A percentile compares a stretch with the other conserved stretches of the same genome.
phyloP scores from a whole-genome alignment of 2,329 filamentous ascomycete species.

The Colletotrichum sp. region DNA sequence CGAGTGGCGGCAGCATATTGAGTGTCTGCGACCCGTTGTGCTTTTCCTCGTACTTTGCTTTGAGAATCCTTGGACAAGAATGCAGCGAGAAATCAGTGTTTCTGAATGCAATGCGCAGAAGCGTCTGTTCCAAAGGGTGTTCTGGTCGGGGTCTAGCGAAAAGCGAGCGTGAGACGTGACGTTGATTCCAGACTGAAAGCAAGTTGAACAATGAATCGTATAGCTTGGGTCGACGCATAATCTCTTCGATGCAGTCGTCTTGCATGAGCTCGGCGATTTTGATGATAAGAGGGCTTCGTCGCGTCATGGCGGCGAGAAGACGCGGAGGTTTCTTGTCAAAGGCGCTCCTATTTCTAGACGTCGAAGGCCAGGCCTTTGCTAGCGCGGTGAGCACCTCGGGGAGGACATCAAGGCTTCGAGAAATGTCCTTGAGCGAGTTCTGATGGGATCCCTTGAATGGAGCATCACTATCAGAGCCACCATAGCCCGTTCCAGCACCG shows the following conservation, averaged over 20 bases:
- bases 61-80: too few relatives aligned
- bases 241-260: conserved; percentile 24
- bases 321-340: background rate
- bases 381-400: background rate
- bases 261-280: conserved; percentile 28
- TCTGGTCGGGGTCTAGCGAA: background rate
- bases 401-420: background rate
- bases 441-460: background rate
- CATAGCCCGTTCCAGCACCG: background rate
- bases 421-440: background rate
- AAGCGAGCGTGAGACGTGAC: background rate
- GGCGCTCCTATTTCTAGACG: too few relatives aligned
- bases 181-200: background rate
- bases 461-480: background rate
- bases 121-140: background rate
- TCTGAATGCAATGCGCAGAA: background rate
- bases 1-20: background rate
- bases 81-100: background rate
- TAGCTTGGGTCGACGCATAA: background rate
- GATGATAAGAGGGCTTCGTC: conserved; percentile 28
- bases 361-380: background rate
- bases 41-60: background rate
- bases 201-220: background rate
- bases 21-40: background rate
- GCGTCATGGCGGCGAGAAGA: conserved; percentile 19